A percentile compares a stretch with the other conserved stretches of the same genome.
Evolutionary conservation across 371 early-diverging fungal genomes (phyloP).

Genomic region (Chytridiales sp.): DNA sequence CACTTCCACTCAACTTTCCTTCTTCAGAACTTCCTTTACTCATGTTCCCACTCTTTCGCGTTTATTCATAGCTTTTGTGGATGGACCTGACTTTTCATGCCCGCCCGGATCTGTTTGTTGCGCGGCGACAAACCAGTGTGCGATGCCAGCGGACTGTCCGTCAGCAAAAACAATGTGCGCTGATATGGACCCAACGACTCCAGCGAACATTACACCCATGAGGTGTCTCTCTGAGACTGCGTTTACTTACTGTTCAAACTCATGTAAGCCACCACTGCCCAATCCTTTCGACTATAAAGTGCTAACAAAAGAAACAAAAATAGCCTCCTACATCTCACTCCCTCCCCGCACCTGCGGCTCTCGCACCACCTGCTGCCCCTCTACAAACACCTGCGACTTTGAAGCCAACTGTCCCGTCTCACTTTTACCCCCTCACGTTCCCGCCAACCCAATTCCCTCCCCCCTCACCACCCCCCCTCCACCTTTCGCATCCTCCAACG

Average conservation of each 20-base stretch:
- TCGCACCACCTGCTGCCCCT: conserved; percentile 6
- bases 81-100: background rate
- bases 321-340: too few species aligned
- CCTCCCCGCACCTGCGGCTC: background rate
- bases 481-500: too few species aligned
- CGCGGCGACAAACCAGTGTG: background rate
- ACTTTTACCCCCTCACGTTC: background rate
- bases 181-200: background rate
- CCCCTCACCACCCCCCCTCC: too few species aligned
- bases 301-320: too few species aligned
- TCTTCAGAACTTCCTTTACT: background rate
- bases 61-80: too few species aligned
- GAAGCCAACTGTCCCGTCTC: background rate
- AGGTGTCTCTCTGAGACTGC: background rate
- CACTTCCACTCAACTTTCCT: too few species aligned
- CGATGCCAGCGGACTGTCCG: background rate
- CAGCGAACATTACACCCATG: background rate
- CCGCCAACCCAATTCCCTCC: background rate
- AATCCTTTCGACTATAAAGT: too few species aligned
- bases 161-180: background rate
- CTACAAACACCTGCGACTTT: conserved; percentile 7
- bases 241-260: background rate
- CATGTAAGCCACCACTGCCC: too few species aligned
- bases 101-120: conserved; percentile 4
- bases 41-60: too few species aligned